Evolutionary conservation across 805 yeast species (phyloP).

Genomic region (Teunomyces cretensis): DNA sequence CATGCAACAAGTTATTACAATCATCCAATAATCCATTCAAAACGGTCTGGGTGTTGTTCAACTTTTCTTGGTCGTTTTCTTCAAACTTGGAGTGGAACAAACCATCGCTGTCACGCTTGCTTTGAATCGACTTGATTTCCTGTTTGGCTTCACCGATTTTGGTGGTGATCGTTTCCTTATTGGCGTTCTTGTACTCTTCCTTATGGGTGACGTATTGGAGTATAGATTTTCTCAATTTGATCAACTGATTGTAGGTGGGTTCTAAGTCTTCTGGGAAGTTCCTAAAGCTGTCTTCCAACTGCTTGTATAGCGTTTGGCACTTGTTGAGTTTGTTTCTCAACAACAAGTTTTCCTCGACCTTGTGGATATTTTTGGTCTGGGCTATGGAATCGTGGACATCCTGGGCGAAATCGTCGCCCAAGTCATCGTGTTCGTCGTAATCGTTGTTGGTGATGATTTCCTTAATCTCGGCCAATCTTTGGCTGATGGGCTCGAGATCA

Average conservation of each 20-base stretch:
- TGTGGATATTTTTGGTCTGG: slow-evolving; percentile 22
- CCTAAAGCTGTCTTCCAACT: slow-evolving; percentile 53
- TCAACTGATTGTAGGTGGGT: slow-evolving; percentile 54
- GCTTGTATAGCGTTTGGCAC: slow-evolving; percentile 57
- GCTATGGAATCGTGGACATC: slow-evolving; percentile 6
- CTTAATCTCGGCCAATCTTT: slow-evolving; percentile 68
- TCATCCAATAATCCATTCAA: slow-evolving; percentile 79
- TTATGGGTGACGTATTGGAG: slow-evolving; percentile 35
- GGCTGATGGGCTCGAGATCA: slow-evolving; percentile 76
- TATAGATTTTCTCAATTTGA: slow-evolving; percentile 61
- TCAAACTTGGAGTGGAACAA: slow-evolving; percentile 35
- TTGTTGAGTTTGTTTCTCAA: slow-evolving; percentile 64
- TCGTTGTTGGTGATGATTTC: slow-evolving; percentile 47
- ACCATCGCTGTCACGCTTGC: slow-evolving; percentile 54
- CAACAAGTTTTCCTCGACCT: slow-evolving; percentile 58
- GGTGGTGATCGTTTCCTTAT: slow-evolving; percentile 7
- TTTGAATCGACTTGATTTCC: slow-evolving; percentile 28
- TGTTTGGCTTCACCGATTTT: slow-evolving; percentile 21
- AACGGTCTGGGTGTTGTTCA: slow-evolving; percentile 41
- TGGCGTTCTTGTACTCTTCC: neutral
- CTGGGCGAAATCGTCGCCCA: slow-evolving; percentile 14
- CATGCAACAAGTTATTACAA: slow-evolving; percentile 72
- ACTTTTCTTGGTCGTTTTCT: slow-evolving; percentile 19
- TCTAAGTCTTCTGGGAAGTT: slow-evolving; percentile 40
- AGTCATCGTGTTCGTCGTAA: slow-evolving; percentile 12